Base-by-base conservation (phyloP, 2,329 filamentous ascomycete genomes). In the Penicillium sclerotigenum region DNA sequence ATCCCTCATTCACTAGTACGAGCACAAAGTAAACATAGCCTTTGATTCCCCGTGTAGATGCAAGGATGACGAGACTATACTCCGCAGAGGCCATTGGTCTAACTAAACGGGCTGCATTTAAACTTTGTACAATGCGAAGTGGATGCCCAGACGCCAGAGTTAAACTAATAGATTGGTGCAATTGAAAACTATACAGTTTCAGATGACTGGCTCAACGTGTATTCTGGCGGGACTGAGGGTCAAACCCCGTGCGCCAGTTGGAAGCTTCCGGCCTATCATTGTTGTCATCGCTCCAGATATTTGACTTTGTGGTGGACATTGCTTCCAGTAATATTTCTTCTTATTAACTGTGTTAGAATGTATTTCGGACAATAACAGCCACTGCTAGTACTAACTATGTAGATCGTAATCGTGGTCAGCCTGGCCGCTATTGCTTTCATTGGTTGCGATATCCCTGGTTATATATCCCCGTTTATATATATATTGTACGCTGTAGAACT, bases 11-110 rank as follows among this genome's bases (percentile, higher is more conserved):
- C 14, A 33, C 26, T 49, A 28, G 34, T 5, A n/a, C 14, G 37
- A 20, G 11, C 20, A 20, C 34, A 18, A 20, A 37, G n/a, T 24
- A 16, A 53, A 20, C 22, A n/a, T 18, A 33, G 34, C 14, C 31
- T 33, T 33, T 34, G 22, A 31, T 47, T 34, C 20, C 20, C 11
- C 7, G 34, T 45, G 52, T 37, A 20, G 41, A 63, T 63, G 63
- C 60, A 65, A 65, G 62, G 60, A 62, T 49, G 58, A 60, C 45
- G 48, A 61, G 55, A 38, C 50, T 48, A 51, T 53, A 28, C 16
- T 26, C 16, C 40, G 16, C 13, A 57, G 54, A 58, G 56, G 43
- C 58, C 50, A 65, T 65, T 63, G 63, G 63, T 49, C 57, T 52
- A 56, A 58, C 54, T 42, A 36, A 42, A 54, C 24, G 52, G 42